Conservation (phyloP, 2,329 filamentous ascomycete genomes). For the Plenodomus lindquistii region DNA sequence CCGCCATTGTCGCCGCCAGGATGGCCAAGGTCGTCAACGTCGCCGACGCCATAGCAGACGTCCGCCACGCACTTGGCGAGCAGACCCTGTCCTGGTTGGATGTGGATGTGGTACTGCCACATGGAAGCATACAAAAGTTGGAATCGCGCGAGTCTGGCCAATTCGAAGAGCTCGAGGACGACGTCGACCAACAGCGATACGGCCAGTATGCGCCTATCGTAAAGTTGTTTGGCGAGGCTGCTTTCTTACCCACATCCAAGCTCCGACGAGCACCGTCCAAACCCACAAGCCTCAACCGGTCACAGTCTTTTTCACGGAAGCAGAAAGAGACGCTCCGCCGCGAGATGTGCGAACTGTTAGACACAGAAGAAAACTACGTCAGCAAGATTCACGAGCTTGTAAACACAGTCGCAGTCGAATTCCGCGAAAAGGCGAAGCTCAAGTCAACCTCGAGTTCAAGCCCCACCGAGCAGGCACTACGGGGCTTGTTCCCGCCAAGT, state of each 20-base stretch:
- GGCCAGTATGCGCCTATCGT: slow-evolving; percentile 77
- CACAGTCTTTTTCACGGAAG: slow-evolving; percentile 74
- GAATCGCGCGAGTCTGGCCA: slow-evolving; percentile 59
- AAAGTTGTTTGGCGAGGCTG: slow-evolving; percentile 77
- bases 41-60: slow-evolving; percentile 69
- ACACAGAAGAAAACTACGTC: slow-evolving; percentile 94
- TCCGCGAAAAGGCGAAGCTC: slow-evolving; percentile 69
- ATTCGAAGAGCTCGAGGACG: slow-evolving; percentile 64
- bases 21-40: slow-evolving; percentile 83
- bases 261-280: slow-evolving; percentile 85
- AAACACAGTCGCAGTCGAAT: slow-evolving; percentile 77
- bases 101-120: slow-evolving; percentile 81
- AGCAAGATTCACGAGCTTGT: slow-evolving; percentile 84
- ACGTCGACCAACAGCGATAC: slow-evolving; percentile 72
- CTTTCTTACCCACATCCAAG: slow-evolving; percentile 85
- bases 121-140: slow-evolving; percentile 64
- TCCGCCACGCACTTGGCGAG: slow-evolving; percentile 76
- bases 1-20: slow-evolving; percentile 82
- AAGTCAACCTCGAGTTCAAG: slow-evolving; percentile 65
- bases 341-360: slow-evolving; percentile 86
- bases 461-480: slow-evolving; percentile 71
- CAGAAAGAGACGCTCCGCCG: slow-evolving; percentile 84
- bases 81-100: slow-evolving; percentile 85
- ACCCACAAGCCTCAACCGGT: slow-evolving; percentile 77
- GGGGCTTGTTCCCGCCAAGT: slow-evolving; percentile 78